Percentiles rank a stretch among this genome's conserved stretches.
phyloP scores from a whole-genome alignment of 23 red algal species.

The Gracilaria caudata region DNA sequence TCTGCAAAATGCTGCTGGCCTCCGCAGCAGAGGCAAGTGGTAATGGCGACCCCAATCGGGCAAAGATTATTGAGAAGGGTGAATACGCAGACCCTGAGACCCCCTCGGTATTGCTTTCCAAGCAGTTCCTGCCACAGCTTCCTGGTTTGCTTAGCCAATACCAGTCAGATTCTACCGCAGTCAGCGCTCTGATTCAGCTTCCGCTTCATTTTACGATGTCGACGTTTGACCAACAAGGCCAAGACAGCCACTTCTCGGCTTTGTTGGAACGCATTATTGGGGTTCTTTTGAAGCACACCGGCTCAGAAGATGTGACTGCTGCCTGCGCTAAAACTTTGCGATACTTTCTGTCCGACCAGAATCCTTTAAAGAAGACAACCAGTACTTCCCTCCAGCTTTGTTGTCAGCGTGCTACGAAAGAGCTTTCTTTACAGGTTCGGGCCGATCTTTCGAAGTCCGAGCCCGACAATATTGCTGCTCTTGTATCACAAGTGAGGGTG shows the following conservation, averaged over 20 bases:
- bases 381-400: conserved; percentile 12
- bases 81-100: conserved; percentile 12
- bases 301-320: not conserved
- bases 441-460: conserved; percentile 34
- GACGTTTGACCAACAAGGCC: conserved; percentile 31
- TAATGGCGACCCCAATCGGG: conserved; percentile 32
- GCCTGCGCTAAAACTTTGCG: conserved; percentile 40
- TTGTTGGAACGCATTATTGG: conserved; percentile 36
- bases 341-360: conserved; percentile 37
- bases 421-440: conserved; percentile 18
- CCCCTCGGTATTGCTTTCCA: conserved; percentile 12
- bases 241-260: conserved; percentile 24
- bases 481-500: conserved; percentile 27
- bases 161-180: conserved; percentile 51
- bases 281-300: conserved; percentile 35
- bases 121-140: conserved; percentile 39
- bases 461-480: conserved; percentile 36
- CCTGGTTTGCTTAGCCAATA: conserved; percentile 63
- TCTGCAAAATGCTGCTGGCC: conserved; percentile 45
- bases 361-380: conserved; percentile 25
- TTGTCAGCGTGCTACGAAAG: conserved; percentile 28
- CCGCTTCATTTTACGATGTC: conserved; percentile 40
- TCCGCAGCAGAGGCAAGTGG: conserved; percentile 46
- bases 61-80: conserved; percentile 26
- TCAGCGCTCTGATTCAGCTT: conserved; percentile 46